Evolutionary conservation across 768 basidiomycete species (phyloP), one percentile per base, ranked within the genome.

Genomic region (Chiua virens): DNA sequence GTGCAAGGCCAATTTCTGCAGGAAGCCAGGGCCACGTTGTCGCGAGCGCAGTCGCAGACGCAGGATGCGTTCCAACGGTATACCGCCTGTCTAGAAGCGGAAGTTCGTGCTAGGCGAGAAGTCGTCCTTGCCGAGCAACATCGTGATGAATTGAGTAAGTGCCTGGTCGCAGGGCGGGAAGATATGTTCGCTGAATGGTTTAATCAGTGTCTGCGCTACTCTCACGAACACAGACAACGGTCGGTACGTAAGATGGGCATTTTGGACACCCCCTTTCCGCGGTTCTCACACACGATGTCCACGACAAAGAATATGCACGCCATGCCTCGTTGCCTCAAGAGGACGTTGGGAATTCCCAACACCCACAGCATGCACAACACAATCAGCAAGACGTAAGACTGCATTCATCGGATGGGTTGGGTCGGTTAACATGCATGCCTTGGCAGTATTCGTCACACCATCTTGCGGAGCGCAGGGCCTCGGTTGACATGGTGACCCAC

Each of bases 41-140:
- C 76, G 39, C 78, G 85, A 39, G 83, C 85, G 20, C 85, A 85
- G 61, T 81, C 84, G 60, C 85, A 87, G 44, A 83, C 85, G 0
- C 84, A 87, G 59, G 86, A 87, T 38, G 79, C 85, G 4, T 86
- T 87, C 60, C 75, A 82, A 63, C 73, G 80, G 45, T 89, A 89
- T 59, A 87, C 81, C 11, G 75, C 80, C 11, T 86, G 82, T 67
- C 72, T 88, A 17, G 86, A 89, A 59, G 71, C 79, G 11, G 87
- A 89, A 62, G 73, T 75, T 38, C 82, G 83, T 64, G 86, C 86
- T 42, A 75, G 82, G 58, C 79, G 81, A 57, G 81, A 83, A 52
- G 82, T 88, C 11, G 66, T 66, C 7, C 71, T 80, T 49, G 83
- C 83, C 47, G 87, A 88, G 60, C 85, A 83, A 65, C 81, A 84